Evolutionary conservation across 306 rosid genomes (phyloP).

Genomic region (Morella rubra): DNA sequence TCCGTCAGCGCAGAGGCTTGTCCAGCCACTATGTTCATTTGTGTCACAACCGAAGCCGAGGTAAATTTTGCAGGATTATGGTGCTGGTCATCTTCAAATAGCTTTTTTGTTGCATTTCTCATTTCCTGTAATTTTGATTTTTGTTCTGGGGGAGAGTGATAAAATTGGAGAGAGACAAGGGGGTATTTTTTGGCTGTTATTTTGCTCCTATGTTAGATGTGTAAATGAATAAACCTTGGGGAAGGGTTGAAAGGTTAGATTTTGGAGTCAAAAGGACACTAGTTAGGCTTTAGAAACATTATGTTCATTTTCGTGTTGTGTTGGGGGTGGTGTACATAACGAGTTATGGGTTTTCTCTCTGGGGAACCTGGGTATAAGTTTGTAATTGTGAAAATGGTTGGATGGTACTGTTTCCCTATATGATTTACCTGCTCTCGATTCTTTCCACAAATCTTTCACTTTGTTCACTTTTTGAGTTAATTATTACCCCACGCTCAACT

Average conservation of each 20-base stretch:
- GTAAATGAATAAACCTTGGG: conserved; percentile 73
- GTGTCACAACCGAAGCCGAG: conserved; percentile 81
- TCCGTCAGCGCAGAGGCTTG: conserved; percentile 79
- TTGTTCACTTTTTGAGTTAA: not conserved
- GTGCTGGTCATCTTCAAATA: conserved; percentile 33
- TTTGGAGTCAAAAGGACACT: conserved; percentile 42
- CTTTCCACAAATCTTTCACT: conserved; percentile 20
- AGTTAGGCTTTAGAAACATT: conserved; percentile 46
- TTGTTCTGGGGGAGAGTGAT: conserved; percentile 38
- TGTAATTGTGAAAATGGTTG: conserved; percentile 49
- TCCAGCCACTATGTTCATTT: conserved; percentile 63
- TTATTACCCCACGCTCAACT: not conserved
- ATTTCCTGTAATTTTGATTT: conserved; percentile 27
- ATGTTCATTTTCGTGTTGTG: conserved; percentile 38
- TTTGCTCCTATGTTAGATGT: conserved; percentile 58
- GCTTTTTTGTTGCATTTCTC: conserved; percentile 37
- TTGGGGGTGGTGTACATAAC: conserved; percentile 77
- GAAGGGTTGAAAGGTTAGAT: conserved; percentile 49
- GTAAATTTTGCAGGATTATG: conserved; percentile 41
- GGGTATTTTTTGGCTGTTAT: conserved; percentile 53
- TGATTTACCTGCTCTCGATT: conserved; percentile 54
- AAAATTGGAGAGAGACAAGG: conserved; percentile 40
- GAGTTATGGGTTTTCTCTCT: conserved; percentile 46
- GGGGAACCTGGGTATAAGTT: conserved; percentile 64
- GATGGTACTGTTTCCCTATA: conserved; percentile 47